A percentile compares a stretch with the other conserved stretches of the same genome.
Evolutionary conservation across 1,139 yeast genomes (phyloP).

Genomic region (Hyphopichia pseudoburtonii): DNA sequence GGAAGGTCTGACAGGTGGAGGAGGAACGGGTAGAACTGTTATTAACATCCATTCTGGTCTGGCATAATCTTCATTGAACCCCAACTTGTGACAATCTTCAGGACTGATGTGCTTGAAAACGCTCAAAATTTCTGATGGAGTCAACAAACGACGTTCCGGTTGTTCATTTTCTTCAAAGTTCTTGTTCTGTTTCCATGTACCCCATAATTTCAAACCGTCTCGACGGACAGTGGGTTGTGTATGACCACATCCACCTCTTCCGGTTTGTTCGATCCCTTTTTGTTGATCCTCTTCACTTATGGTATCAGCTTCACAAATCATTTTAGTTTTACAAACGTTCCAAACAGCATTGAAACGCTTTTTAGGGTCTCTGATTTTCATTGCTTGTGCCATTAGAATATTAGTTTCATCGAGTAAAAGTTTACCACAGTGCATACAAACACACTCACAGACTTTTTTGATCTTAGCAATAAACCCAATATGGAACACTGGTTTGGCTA

Average conservation of each 20-base stretch:
- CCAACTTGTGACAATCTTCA: constrained; percentile 78
- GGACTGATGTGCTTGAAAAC: constrained; percentile 89
- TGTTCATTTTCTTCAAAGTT: constrained; percentile 76
- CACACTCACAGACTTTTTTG: constrained; percentile 93
- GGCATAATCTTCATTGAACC: constrained; percentile 93
- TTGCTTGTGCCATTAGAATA: constrained; percentile 85
- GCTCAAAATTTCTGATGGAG: constrained; percentile 85
- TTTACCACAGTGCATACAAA: constrained; percentile 98
- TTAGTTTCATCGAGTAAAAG: constrained; percentile 82
- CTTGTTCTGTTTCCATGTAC: constrained; percentile 94
- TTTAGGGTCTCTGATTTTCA: constrained; percentile 88
- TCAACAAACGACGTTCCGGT: constrained; percentile 87
- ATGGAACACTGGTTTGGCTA: constrained; percentile 97
- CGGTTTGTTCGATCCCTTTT: constrained; percentile 37
- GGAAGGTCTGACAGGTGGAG: constrained; percentile 98
- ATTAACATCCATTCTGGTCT: constrained; percentile 99
- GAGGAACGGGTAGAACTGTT: constrained; percentile 98
- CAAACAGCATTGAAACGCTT: constrained; percentile 96
- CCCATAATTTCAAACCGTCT: constrained; percentile 94
- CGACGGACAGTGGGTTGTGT: constrained; percentile 94
- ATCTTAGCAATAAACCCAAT: constrained; percentile 93
- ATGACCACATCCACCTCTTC: constrained; percentile 98
- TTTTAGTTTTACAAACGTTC: constrained; percentile 86
- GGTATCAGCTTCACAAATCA: constrained; percentile 91
- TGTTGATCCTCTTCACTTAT: constrained; percentile 63